These are phyloP conservation scores for Giardia muris DNA, from an alignment of 208 protist genomes.

Conservation along the genomic window DNA sequence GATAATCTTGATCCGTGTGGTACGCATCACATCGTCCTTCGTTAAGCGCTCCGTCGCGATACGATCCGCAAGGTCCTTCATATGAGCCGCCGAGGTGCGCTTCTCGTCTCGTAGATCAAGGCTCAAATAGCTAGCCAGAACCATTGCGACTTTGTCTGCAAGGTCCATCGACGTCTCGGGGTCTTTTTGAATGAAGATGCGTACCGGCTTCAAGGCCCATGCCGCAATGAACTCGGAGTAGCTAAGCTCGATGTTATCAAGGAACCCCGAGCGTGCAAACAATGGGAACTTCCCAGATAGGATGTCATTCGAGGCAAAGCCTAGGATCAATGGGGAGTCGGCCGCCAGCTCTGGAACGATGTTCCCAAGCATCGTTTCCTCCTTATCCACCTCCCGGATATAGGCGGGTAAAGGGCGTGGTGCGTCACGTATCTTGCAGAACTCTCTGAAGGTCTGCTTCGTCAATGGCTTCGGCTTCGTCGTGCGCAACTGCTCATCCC, in stretches of 20 bases:
- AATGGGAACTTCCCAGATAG: neutral
- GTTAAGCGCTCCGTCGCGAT: neutral
- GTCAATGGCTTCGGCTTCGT: slow-evolving; percentile 23
- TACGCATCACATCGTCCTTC: neutral
- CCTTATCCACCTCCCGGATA: neutral
- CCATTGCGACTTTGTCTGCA: neutral
- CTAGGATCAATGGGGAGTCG: neutral
- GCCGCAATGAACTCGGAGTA: neutral
- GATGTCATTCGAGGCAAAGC: slow-evolving; percentile 1
- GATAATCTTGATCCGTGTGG: neutral
- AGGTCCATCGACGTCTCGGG: neutral
- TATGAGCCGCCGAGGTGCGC: neutral
- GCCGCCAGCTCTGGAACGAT: neutral
- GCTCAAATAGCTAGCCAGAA: neutral
- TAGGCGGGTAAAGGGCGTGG: neutral
- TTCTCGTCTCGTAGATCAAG: neutral
- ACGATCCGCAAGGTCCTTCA: neutral
- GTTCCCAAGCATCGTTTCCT: neutral
- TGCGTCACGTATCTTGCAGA: neutral
- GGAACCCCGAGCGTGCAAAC: neutral
- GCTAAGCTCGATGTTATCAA: slow-evolving; percentile 13
- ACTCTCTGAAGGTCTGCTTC: neutral
- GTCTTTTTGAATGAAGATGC: neutral
- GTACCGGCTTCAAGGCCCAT: neutral
- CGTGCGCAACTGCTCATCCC: neutral